Base-by-base conservation (phyloP, 2,329 filamentous ascomycete genomes). In the Alternaria viburni region DNA sequence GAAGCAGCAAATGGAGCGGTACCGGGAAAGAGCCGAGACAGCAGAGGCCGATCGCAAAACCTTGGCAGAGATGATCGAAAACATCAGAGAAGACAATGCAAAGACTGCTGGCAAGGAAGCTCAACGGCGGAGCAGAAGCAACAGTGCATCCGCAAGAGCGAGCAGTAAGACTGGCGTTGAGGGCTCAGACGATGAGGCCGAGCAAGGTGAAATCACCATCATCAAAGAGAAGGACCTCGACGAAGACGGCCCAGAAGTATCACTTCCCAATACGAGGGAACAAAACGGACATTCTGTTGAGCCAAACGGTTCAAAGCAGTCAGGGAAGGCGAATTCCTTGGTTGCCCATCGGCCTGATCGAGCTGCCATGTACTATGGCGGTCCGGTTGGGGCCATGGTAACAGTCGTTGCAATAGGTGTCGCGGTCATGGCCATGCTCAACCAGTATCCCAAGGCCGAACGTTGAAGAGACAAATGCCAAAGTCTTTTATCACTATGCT, bases 21-120 rank as follows among this genome's bases (percentile, higher is more conserved):
- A 92, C 82, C 90, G 90, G 72, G 83, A 87, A 59, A 89, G 93
- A 28, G 93, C 93, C 9, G 91, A 97, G 78, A 86, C 84, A 62
- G 94, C 93, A 4, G 95, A 98, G 77, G 83, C 87, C 9, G 93
- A 97, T 57, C 89, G 91, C 58, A 90, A 91, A 78, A 91, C 90
- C 1, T 82, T 99, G 47, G 90, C 91, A 1, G 92, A 97, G 76
- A 96, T 98, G 93, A 90, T 97, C 12, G 85, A 92, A 71, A 90
- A 91, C 69, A 91, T 97, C 59, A 88, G 93, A 57, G 86, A 84
- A 71, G 89, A 93, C 70, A 88, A 89, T 70, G 81, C 80, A 30
- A 83, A 80, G n/a, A 81, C 81, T 4, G 81, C 70, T 36, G 66
- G 61, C 57, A 74, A 77, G 63, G 75, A 75, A 23, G 70, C 69